phyloP scores from a whole-genome alignment of 176 grass and related monocot species.

The Aegilops bicornis region DNA sequence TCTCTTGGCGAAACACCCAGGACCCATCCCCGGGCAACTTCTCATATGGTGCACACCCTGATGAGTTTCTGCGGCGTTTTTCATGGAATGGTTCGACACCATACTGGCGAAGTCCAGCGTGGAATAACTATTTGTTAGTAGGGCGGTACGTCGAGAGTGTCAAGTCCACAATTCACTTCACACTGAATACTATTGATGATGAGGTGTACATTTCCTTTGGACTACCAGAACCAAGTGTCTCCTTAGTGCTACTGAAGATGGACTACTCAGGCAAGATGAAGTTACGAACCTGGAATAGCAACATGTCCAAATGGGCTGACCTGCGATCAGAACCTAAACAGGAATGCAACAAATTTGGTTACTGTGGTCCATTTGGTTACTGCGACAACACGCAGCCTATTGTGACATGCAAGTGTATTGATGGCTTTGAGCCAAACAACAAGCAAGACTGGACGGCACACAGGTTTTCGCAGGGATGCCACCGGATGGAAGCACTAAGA shows the following conservation, averaged over 20 bases:
- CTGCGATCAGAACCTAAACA: conserved; percentile 2
- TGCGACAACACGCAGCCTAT: conserved; percentile 30
- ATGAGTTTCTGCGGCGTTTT: not conserved
- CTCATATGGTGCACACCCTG: conserved; percentile 19
- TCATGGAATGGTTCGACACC: conserved; percentile 11
- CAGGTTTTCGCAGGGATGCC: conserved; percentile 32
- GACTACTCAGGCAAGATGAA: conserved; percentile 12
- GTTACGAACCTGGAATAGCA: not conserved
- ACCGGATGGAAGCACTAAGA: conserved; percentile 12
- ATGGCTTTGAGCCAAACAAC: conserved; percentile 43
- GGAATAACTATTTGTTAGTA: not conserved
- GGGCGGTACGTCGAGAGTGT: not conserved
- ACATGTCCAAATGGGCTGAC: not conserved
- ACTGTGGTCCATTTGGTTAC: conserved; percentile 47
- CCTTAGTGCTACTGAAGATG: not conserved
- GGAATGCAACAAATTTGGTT: conserved; percentile 30
- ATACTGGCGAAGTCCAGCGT: conserved; percentile 23
- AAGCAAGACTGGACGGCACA: not conserved
- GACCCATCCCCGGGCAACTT: conserved; percentile 34
- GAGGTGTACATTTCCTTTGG: not conserved
- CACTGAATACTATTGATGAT: not conserved
- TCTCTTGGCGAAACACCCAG: conserved; percentile 25
- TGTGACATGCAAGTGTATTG: conserved; percentile 33
- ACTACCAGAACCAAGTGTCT: not conserved
- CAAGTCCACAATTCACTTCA: not conserved